A percentile compares a stretch with the other conserved stretches of the same genome.
These are phyloP conservation scores for Sporisorium iseilematis-ciliati DNA, from an alignment of 1,284 basidiomycete genomes.

Conservation along the genomic window DNA sequence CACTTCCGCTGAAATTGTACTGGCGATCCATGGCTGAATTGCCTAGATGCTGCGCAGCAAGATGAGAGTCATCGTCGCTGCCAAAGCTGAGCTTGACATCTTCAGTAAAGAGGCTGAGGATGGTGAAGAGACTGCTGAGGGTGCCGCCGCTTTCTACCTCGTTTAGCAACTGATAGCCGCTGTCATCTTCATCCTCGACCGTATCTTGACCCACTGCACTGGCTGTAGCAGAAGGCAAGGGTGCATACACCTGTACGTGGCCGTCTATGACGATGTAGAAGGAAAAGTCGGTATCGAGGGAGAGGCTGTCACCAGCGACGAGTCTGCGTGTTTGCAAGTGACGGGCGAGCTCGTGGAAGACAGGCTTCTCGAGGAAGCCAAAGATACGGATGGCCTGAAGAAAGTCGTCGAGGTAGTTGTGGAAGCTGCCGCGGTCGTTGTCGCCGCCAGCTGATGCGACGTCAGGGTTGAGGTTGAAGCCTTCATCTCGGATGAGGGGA, in stretches of 20 bases:
- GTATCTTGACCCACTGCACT: constrained; percentile 20
- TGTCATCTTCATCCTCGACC: constrained; percentile 58
- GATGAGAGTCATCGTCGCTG: constrained; percentile 37
- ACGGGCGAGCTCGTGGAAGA: constrained; percentile 69
- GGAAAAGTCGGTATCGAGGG: constrained; percentile 64
- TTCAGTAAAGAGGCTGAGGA: constrained; percentile 94
- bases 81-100: constrained; percentile 84
- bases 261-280: constrained; percentile 70
- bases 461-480: constrained; percentile 66
- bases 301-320: constrained; percentile 66
- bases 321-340: constrained; percentile 67
- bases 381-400: constrained; percentile 69
- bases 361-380: constrained; percentile 69
- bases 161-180: constrained; percentile 67
- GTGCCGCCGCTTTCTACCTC: constrained; percentile 75
- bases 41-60: constrained; percentile 11
- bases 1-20: constrained; percentile 6
- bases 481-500: constrained; percentile 65
- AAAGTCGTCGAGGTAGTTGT: constrained; percentile 69
- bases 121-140: constrained; percentile 93
- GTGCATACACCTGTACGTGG: constrained; percentile 68
- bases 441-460: constrained; percentile 54
- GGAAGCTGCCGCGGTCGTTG: constrained; percentile 62
- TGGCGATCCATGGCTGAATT: constrained; percentile 27
- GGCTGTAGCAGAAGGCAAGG: constrained; percentile 37